Base-by-base conservation (phyloP, 108 stramenopile species). In the Licmophora abbreviata region DNA sequence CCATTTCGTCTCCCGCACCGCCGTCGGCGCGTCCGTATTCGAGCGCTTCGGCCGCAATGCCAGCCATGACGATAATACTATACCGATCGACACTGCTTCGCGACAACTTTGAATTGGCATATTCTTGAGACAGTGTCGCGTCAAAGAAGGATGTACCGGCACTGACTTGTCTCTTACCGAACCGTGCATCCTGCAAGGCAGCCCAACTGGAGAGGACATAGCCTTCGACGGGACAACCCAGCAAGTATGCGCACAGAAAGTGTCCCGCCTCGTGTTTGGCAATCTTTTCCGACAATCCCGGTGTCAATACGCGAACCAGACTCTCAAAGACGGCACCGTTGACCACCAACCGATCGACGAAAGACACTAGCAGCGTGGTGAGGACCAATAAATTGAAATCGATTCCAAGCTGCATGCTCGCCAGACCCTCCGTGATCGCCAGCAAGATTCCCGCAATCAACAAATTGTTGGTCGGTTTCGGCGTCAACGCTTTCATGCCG, bases 211-310 rank as follows among this genome's bases (percentile, higher is more conserved):
- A 68, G 12, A 93, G 51, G 0, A 95, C 85, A 28, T 83, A 89
- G 10, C 88, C 94, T 58, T 93, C 90, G 2, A 95, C 91, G 1
- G 92, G 92, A 66, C 88, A 92, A 11, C 95, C 95, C n/a, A 94
- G 68, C 15, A 96, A 53, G 48, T 96, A 95, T 10, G 93, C 90
- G 48, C 87, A 69, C 5, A 96, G 45, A 51, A 96, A 91, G 61
- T 96, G 95, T 7, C 93, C 93, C 12, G 95, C 95, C 59, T 96
- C 95, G 64, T 96, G 95, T 26, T 72, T 49, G 17, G 74, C 61
- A 32, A 96, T 88, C 38, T 85, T 80, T 4, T 72, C 54, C 47
- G 77, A 74, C 48, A 79, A 66, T 47, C 76, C 76, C 0, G 86
- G 88, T 15, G 52, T 52, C 4, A 81, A 28, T 15, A 78, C 48